Base-by-base conservation (phyloP, 2,329 filamentous ascomycete species). In the Zymoseptoria ardabiliae region DNA sequence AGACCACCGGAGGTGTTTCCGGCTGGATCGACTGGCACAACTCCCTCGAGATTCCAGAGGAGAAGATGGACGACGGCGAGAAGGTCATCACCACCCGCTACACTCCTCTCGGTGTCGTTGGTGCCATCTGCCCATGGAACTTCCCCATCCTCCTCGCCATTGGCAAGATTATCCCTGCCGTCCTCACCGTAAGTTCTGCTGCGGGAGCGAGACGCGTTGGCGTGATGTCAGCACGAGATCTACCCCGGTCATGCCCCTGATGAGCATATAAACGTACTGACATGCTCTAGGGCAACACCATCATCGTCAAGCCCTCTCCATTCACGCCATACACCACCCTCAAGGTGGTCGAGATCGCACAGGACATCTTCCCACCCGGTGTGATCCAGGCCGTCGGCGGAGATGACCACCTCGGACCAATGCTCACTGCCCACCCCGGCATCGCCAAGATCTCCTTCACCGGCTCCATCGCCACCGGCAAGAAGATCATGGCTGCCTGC, bases 391-490 rank as follows among this genome's bases (percentile, higher is more conserved):
- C 77, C 0, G 71, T 88, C 2, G 81, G 81, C 55, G 85, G 85
- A 6, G 82, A 82, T 55, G 84, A 87, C 64, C 75, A 77, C 50
- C 78, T 88, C 5, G 85, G 85, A 3, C 82, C 81, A 0, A 78
- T 77, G 77, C 70, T 87, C 55, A 85, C 82, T 0, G 71, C 69
- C n/a, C 84, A 87, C 66, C 82, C 82, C 0, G 81, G 77, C 20
- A 79, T 87, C 58, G 77, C 80, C 58, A 87, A 85, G 76, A 81
- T 88, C 68, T 79, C 77, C 64, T 88, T 88, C 72, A 87, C 85
- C 0, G 84, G 85, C 2, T 85, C 82, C 10, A 82, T 77, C 6
- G 75, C 77, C 0, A 85, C 82, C 0, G 85, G 85, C 9, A 86
- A 85, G 75, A 79, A 79, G 70, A 81, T 87, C 57, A 81, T 85